These are phyloP conservation scores for Trichocladium antarcticum DNA, from an alignment of 495 filamentous ascomycete species.

Conservation along the genomic window DNA sequence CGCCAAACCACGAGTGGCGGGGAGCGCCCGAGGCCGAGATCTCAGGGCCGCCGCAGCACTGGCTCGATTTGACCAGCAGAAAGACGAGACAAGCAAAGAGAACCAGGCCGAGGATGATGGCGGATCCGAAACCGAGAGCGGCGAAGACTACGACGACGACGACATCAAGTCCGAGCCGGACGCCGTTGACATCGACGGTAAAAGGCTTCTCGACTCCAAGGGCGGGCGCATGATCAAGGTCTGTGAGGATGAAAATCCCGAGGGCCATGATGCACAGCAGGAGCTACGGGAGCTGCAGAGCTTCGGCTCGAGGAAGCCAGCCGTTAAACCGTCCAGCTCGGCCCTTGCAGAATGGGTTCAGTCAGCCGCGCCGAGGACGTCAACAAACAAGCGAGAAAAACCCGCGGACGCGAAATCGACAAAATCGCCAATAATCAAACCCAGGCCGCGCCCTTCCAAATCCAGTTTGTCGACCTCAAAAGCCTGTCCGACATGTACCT, in stretches of 20 bases:
- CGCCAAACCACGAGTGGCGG: conserved; percentile 59
- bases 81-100: conserved; percentile 32
- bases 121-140: conserved; percentile 27
- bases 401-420: background rate
- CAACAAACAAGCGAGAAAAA: background rate
- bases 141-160: conserved; percentile 32
- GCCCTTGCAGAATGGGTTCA: background rate
- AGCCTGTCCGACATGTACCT: conserved; percentile 52
- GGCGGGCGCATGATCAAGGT: conserved; percentile 55
- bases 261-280: conserved; percentile 46
- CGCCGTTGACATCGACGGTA: conserved; percentile 48
- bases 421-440: background rate
- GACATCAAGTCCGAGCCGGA: conserved; percentile 22
- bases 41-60: conserved; percentile 65
- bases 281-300: conserved; percentile 50
- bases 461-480: background rate
- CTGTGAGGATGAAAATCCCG: conserved; percentile 56
- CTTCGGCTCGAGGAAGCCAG: conserved; percentile 8
- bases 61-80: conserved; percentile 54
- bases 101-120: conserved; percentile 23
- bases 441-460: background rate
- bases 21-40: conserved; percentile 58
- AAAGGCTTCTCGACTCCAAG: conserved; percentile 46
- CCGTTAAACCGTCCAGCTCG: background rate
- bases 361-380: background rate